Evolutionary conservation across 306 rosid species (phyloP).

Genomic region (Gastrolobium villosum): DNA sequence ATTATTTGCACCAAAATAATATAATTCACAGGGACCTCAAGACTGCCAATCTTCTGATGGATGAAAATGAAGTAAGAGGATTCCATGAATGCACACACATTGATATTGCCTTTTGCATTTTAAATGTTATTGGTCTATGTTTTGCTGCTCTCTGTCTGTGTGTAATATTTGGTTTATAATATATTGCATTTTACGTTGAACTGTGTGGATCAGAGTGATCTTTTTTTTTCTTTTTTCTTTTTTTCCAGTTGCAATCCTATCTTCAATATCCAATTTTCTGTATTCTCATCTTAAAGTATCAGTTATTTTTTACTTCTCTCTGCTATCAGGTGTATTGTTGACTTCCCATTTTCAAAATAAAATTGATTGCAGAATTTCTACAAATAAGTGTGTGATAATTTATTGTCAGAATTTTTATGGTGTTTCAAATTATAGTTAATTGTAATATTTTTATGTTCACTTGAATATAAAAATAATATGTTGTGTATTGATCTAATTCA

Average conservation of each 20-base stretch:
- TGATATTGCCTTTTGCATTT: slow-evolving; percentile 44
- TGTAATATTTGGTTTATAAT: slow-evolving; percentile 30
- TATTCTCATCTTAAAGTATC: not conserved
- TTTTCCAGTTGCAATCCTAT: slow-evolving; percentile 31
- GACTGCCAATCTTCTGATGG: slow-evolving; percentile 99
- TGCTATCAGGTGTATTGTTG: not conserved
- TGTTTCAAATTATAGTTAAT: not conserved
- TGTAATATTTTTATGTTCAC: not conserved
- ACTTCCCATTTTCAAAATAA: slow-evolving; percentile 7
- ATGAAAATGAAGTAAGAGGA: slow-evolving; percentile 90
- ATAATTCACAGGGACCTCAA: slow-evolving; percentile 99
- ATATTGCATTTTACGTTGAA: not conserved
- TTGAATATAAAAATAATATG: too few species aligned
- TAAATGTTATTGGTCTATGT: slow-evolving; percentile 37
- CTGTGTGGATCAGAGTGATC: slow-evolving; percentile 18
- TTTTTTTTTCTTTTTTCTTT: slow-evolving; percentile 24
- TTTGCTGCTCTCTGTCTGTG: slow-evolving; percentile 29
- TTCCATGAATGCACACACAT: slow-evolving; percentile 45
- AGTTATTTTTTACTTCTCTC: slow-evolving; percentile 2
- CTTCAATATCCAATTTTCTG: not conserved
- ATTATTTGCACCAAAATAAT: slow-evolving; percentile 96
- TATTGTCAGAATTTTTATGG: not conserved
- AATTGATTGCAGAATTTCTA: slow-evolving; percentile 25
- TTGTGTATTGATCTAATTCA: too few species aligned
- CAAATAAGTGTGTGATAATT: slow-evolving; percentile 8